phyloP scores from a whole-genome alignment of 306 rosid species.

The Cucumis sativus region DNA sequence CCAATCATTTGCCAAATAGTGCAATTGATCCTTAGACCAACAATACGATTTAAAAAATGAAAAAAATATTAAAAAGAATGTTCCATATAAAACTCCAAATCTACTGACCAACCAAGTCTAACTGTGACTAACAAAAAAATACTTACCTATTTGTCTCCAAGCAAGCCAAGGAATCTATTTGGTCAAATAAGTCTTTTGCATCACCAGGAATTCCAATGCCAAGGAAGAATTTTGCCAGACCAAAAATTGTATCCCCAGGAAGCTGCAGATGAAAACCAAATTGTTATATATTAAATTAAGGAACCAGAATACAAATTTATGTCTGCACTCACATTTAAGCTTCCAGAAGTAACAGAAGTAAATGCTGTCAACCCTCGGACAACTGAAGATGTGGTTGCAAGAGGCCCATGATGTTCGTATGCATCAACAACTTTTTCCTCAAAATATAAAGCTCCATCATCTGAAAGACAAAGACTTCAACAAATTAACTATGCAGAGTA shows the following conservation, averaged over 20 bases:
- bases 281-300: conserved; percentile 16
- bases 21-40: neutral
- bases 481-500: conserved; percentile 9
- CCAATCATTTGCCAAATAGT: neutral
- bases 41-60: neutral
- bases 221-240: conserved; percentile 84
- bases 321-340: conserved; percentile 48
- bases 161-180: conserved; percentile 70
- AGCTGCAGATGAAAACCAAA: conserved; percentile 47
- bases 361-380: conserved; percentile 72
- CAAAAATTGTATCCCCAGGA: conserved; percentile 65
- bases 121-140: conserved; percentile 1
- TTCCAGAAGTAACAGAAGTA: conserved; percentile 57
- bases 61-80: neutral
- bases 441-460: conserved; percentile 78
- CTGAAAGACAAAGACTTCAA: conserved; percentile 27
- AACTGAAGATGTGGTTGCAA: conserved; percentile 82
- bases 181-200: conserved; percentile 76
- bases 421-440: conserved; percentile 74
- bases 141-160: conserved; percentile 74
- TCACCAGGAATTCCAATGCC: conserved; percentile 93
- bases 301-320: neutral
- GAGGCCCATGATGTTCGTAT: conserved; percentile 56
- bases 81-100: neutral
- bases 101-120: neutral